Evolutionary conservation across 2,329 filamentous ascomycete genomes (phyloP).

Genomic region (Magnaporthales sp.): DNA sequence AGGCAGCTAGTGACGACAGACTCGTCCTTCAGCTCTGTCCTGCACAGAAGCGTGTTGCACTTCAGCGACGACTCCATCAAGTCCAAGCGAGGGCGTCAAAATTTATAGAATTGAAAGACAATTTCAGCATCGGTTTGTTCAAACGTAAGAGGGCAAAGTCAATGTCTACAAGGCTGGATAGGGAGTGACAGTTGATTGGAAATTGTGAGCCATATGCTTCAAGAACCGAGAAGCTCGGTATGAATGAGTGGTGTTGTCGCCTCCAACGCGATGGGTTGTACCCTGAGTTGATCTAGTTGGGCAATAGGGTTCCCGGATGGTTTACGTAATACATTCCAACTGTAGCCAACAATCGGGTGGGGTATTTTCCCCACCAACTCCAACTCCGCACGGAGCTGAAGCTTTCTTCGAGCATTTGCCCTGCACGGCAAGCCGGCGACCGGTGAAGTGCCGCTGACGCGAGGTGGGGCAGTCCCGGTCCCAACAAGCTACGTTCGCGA

Average conservation of each 20-base stretch:
- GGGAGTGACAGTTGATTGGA: neutral
- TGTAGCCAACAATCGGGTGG: neutral
- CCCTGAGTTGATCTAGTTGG: neutral
- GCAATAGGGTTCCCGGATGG: neutral
- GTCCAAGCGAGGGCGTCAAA: neutral
- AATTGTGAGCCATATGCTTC: neutral
- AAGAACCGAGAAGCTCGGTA: neutral
- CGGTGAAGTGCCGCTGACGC: neutral
- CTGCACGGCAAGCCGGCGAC: neutral
- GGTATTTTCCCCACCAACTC: neutral
- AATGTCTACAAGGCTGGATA: neutral
- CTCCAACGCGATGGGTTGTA: neutral
- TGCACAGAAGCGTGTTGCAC: conserved; percentile 76
- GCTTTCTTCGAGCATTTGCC: neutral
- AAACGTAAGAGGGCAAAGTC: neutral
- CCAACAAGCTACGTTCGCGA: neutral
- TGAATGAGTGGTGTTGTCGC: neutral
- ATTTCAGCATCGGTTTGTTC: neutral
- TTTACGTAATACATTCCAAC: neutral
- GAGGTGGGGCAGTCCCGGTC: neutral
- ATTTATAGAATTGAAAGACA: neutral
- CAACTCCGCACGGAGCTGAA: neutral
- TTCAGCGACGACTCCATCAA: conserved; percentile 67
- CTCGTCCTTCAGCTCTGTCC: conserved; percentile 55
- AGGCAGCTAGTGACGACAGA: conserved; percentile 88